phyloP scores from a whole-genome alignment of 176 grass and related monocot genomes.

The Tuctoria greenei region DNA sequence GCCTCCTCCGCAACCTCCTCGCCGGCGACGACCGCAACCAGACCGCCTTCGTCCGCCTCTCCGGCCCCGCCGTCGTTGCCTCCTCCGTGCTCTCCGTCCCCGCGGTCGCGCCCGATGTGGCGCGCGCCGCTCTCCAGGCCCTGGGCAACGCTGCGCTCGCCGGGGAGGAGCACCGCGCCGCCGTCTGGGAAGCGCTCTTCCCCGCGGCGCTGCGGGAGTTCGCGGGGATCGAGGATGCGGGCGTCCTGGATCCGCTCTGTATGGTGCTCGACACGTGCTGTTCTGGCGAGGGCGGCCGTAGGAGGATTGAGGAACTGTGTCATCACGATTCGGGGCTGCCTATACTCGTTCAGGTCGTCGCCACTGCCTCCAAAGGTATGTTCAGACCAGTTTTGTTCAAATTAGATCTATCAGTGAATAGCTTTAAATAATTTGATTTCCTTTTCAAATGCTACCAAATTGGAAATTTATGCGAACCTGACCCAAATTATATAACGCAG shows the following conservation, averaged over 20 bases:
- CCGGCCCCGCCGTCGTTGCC: slow-evolving; percentile 39
- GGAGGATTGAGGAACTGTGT: slow-evolving; percentile 63
- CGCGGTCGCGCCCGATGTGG: slow-evolving; percentile 34
- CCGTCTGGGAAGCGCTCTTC: slow-evolving; percentile 75
- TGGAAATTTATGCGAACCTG: not conserved
- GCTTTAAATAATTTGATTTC: not conserved
- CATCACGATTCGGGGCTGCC: slow-evolving; percentile 38
- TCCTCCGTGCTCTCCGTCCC: slow-evolving; percentile 36
- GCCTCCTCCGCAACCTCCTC: slow-evolving; percentile 83
- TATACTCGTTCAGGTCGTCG: slow-evolving; percentile 54
- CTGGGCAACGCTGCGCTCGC: slow-evolving; percentile 64
- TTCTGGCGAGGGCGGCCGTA: slow-evolving; percentile 46
- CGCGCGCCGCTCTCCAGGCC: slow-evolving; percentile 60
- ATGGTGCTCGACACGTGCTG: slow-evolving; percentile 94
- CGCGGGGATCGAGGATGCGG: slow-evolving; percentile 48
- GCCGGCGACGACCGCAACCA: slow-evolving; percentile 68
- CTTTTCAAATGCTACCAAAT: not conserved
- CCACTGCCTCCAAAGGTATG: slow-evolving; percentile 56
- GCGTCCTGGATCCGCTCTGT: slow-evolving; percentile 66
- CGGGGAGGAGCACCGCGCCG: slow-evolving; percentile 59
- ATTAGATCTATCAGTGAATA: not conserved
- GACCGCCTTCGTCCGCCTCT: slow-evolving; percentile 51
- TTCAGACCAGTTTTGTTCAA: not conserved
- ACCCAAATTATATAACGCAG: slow-evolving; percentile 47
- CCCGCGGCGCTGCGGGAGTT: slow-evolving; percentile 44